Base-by-base conservation (phyloP, 1,139 yeast species). In the Fermentozyma sake region DNA sequence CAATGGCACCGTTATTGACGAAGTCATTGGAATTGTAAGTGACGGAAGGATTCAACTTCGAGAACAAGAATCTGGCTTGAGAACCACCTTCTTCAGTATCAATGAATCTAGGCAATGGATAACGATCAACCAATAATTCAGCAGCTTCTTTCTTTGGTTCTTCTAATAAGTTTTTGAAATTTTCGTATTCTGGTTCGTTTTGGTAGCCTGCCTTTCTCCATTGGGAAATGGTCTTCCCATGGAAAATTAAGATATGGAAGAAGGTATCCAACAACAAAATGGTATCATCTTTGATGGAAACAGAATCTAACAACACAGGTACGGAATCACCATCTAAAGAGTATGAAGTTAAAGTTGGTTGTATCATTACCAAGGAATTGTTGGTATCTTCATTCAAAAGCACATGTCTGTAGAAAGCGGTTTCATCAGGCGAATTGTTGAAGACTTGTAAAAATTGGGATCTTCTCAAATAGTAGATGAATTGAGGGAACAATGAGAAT, bases 31-130 rank as follows among this genome's bases (percentile, higher is more conserved):
- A 68, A 49, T 74, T 79, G 57, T 82, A 84, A 23, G 91, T 81
- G 39, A 85, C 85, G 27, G 95, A 81, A 26, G 98, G 97, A 57
- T 91, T 91, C 57, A 91, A 76, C 62, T 86, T 89, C 27, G 96
- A 85, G 53, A 86, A 77, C 60, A 91, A 72, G 72, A 91, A 91
- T 65, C 98, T 80, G 2, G 97, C 97, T 65, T 91, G 98, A 16
- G 96, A 87, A 29, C 96, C 96, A 49, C 97, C 96, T 46, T 87
- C 96, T 53, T 89, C 96, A 31, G 96, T 87, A 46, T 89, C 96
- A 44, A 89, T 86, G 55, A 85, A 91, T 61, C 97, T 77, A 27
- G 98, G 98, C 49, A 91, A 71, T 47, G 98, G 98, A 76, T 86
- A 91, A 57, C 98, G 77, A 52, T 91, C 97, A 18, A 83, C 78